Conservation (phyloP, 768 basidiomycete genomes). For the Lepiota venenata region DNA sequence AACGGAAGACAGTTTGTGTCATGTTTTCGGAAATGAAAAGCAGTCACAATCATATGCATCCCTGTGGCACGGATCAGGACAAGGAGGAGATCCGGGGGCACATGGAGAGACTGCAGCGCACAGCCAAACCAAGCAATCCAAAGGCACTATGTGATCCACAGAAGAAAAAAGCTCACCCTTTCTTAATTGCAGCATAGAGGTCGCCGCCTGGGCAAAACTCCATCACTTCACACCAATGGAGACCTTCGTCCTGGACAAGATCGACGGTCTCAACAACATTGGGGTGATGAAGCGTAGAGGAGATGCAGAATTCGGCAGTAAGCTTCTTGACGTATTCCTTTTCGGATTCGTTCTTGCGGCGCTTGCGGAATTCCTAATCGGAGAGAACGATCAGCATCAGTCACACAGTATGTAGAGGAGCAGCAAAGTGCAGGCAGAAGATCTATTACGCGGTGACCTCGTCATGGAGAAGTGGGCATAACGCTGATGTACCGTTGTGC, state of each 20-base stretch:
- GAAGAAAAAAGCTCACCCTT: constrained; percentile 49
- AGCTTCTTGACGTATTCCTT: constrained; percentile 99
- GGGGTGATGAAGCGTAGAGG: constrained; percentile 88
- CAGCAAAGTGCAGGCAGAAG: constrained; percentile 6
- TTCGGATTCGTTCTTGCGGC: constrained; percentile 96
- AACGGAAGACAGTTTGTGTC: constrained; percentile 3
- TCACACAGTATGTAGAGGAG: not conserved
- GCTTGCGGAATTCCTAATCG: constrained; percentile 93
- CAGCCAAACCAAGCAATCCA: no score
- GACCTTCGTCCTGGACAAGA: constrained; percentile 95
- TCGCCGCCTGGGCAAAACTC: constrained; percentile 99
- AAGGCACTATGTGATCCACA: not conserved
- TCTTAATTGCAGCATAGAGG: constrained; percentile 98
- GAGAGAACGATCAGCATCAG: constrained; percentile 6
- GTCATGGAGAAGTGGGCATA: not conserved
- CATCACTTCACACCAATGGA: constrained; percentile 99
- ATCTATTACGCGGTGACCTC: not conserved
- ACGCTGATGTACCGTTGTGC: not conserved
- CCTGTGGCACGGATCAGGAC: no score
- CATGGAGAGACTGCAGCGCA: no score
- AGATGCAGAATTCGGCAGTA: constrained; percentile 98
- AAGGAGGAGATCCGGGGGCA: no score
- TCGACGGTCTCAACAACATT: constrained; percentile 99
- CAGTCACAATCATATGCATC: no score
- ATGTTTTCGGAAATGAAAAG: constrained; percentile 8